Base-by-base conservation (phyloP, 2,329 filamentous ascomycete species). In the Ascochyta lentis region DNA sequence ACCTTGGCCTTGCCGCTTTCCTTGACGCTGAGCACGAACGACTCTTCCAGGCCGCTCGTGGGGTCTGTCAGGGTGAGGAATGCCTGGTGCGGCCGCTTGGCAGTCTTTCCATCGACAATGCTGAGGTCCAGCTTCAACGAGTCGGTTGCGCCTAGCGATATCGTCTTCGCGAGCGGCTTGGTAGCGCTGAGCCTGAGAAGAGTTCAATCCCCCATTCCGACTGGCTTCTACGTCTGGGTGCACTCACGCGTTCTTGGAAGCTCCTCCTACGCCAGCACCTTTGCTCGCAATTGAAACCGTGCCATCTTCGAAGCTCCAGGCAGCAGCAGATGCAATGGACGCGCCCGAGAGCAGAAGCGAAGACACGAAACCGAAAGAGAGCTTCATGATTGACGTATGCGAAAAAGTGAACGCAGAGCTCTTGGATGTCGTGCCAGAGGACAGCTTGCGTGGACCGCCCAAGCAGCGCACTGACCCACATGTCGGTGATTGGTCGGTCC, bases 81-180 rank as follows among this genome's bases (percentile, higher is more conserved):
- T 6, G 92, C 92, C 78, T 99, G 95, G 78, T 99, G 95, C 66
- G 95, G 92, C 63, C 90, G 87, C 82, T 92, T 94, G 42, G 86
- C 84, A 66, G 87, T 88, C 77, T 87, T 87, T 72, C 85, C 88
- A 70, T 96, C 91, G 73, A 89, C 89, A 8, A 91, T 84, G 31
- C 92, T 96, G 68, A 99, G 80, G 64, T 87, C 78, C 64, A 99
- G 80, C 80, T 95, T 96, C 71, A 98, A 81, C 38, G 87, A 86
- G 72, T 96, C 92, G 49, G 84, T 76, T 49, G 83, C 77, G 59
- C 86, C 85, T 59, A 98, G 81, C 10, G 82, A 76, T 38, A 97
- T 74, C 12, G 87, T 78, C 45, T 85, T 85, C 48, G 85, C 78
- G 60, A 93, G 81, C 16, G 86, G 83, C 8, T 83, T 80, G 59